These are phyloP conservation scores for Talaromyces sp. DNA, from an alignment of 2,329 filamentous ascomycete species.

Conservation along the genomic window DNA sequence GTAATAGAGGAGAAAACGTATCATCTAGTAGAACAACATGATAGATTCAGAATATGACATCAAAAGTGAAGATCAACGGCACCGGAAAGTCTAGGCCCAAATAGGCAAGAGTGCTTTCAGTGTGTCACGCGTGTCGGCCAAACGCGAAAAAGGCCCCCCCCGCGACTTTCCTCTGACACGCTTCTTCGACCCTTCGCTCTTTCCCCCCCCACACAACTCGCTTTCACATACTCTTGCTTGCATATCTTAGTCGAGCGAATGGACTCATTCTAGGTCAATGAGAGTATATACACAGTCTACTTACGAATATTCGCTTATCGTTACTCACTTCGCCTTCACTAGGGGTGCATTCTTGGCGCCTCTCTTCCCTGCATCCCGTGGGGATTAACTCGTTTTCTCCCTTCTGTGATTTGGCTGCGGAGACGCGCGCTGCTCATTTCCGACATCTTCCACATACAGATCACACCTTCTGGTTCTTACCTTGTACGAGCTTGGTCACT, in stretches of 20 bases:
- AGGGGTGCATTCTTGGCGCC: slow-evolving; percentile 10
- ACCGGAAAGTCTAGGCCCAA: slow-evolving; percentile 26
- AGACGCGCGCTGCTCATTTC: slow-evolving; percentile 5
- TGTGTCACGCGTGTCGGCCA: slow-evolving; percentile 14
- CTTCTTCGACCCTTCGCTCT: slow-evolving; percentile 1
- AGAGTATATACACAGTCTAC: not conserved
- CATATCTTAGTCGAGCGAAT: not conserved
- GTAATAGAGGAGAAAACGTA: not conserved
- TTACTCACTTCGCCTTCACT: not conserved
- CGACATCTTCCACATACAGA: slow-evolving; percentile 1
- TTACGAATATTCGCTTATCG: slow-evolving; percentile 2
- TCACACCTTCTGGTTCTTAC: not conserved
- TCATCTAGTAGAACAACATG: not conserved
- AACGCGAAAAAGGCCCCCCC: slow-evolving; percentile 18
- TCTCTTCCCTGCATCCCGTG: slow-evolving; percentile 12
- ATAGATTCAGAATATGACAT: not conserved
- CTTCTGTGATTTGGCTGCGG: slow-evolving; percentile 17
- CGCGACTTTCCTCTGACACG: slow-evolving; percentile 24
- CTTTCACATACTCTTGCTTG: not conserved
- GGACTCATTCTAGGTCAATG: not conserved
- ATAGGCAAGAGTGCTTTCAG: slow-evolving; percentile 23
- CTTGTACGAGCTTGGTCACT: not conserved
- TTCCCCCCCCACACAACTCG: slow-evolving; percentile 1
- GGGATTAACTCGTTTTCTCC: slow-evolving; percentile 13
- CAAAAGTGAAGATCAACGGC: slow-evolving; percentile 11